Percentiles rank a stretch among this genome's conserved stretches.
Evolutionary conservation across 495 filamentous ascomycete species (phyloP).

Genomic region (Penicillium odoratum): DNA sequence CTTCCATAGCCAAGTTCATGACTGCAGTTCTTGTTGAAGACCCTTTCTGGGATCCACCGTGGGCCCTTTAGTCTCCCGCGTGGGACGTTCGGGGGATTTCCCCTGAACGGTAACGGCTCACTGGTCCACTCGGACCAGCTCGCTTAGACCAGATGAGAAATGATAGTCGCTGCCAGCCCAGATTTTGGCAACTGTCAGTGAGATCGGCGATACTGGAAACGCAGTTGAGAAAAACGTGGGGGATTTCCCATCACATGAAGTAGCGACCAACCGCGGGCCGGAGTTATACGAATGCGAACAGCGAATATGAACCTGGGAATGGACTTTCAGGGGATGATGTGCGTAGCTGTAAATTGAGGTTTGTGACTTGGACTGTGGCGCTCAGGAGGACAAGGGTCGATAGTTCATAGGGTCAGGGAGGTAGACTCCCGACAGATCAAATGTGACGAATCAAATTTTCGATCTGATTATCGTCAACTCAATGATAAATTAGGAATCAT

Average conservation of each 20-base stretch:
- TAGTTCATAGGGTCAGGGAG: too few species aligned
- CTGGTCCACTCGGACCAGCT: conserved; percentile 12
- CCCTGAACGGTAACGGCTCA: conserved; percentile 18
- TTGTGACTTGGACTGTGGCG: neutral
- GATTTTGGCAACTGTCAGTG: conserved; percentile 6
- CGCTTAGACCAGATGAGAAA: conserved; percentile 29
- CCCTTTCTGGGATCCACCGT: neutral
- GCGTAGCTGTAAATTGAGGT: neutral
- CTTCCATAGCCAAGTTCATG: too few species aligned
- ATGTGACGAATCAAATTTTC: too few species aligned
- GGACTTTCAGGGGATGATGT: neutral
- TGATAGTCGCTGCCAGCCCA: conserved; percentile 20
- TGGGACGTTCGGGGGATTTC: conserved; percentile 9
- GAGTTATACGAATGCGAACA: conserved; percentile 1
- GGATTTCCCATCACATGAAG: conserved; percentile 15
- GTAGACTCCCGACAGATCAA: too few species aligned
- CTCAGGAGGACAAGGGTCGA: neutral
- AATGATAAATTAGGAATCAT: too few species aligned
- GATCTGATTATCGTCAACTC: too few species aligned
- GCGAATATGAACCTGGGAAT: neutral
- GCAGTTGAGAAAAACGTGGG: neutral
- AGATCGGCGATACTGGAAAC: neutral
- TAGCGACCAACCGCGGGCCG: neutral
- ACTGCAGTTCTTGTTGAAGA: neutral
- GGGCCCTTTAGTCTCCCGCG: neutral